phyloP scores from a whole-genome alignment of 257 asterid species.

The Nicotiana benthamiana region DNA sequence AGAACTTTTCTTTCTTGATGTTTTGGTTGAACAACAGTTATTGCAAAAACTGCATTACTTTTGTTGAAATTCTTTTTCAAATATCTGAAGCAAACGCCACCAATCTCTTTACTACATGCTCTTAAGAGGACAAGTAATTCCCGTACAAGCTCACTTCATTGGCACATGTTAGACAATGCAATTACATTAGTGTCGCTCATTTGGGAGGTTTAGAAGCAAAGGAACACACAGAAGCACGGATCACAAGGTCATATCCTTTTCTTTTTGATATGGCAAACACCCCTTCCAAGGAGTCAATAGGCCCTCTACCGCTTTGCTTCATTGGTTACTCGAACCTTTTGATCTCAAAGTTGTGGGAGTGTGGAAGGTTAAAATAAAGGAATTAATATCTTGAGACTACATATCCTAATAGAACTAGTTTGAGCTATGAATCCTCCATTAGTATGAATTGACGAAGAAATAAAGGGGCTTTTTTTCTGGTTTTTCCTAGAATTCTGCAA shows the following conservation, averaged over 20 bases:
- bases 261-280: neutral
- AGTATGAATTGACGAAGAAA: neutral
- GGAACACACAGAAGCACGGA: neutral
- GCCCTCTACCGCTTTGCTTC: neutral
- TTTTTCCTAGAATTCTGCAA: neutral
- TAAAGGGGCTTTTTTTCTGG: neutral
- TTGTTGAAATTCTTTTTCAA: neutral
- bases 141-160: neutral
- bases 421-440: neutral
- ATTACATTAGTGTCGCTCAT: neutral
- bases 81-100: neutral
- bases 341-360: neutral
- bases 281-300: neutral
- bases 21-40: neutral
- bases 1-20: neutral
- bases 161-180: neutral
- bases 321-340: neutral
- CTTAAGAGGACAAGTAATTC: neutral
- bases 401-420: neutral
- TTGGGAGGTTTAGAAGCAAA: neutral
- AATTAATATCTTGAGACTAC: neutral
- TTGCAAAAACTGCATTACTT: neutral
- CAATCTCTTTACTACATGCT: neutral
- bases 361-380: neutral
- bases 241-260: neutral